Percentiles rank a stretch among this genome's conserved stretches.
phyloP scores from a whole-genome alignment of 768 basidiomycete genomes.

The Ramaria sp. region DNA sequence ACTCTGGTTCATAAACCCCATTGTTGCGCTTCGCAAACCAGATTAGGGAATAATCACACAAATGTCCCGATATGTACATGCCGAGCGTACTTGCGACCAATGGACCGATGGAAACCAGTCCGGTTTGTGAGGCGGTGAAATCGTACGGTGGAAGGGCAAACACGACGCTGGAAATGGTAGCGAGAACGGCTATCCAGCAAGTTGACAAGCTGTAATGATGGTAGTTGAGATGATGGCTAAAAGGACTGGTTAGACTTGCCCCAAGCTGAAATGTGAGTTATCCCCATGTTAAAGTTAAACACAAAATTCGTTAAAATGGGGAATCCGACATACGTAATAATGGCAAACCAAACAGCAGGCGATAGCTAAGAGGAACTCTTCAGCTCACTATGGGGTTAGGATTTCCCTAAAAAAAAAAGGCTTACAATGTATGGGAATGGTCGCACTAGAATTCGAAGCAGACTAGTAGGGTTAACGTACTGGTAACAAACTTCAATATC shows the following conservation, averaged over 20 bases:
- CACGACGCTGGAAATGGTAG: conserved; percentile 8
- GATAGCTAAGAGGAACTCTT: neutral
- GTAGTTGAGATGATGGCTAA: neutral
- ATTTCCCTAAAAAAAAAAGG: neutral
- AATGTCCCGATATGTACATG: conserved; percentile 10
- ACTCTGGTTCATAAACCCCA: conserved; percentile 40
- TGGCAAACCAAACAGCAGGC: conserved; percentile 3
- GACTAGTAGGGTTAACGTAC: conserved; percentile 19
- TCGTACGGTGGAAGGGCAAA: conserved; percentile 11
- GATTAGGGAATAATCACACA: neutral
- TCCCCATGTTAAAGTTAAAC: neutral
- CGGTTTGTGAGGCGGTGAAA: conserved; percentile 11
- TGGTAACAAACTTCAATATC: neutral
- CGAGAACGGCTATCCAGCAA: conserved; percentile 10
- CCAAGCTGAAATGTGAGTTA: neutral
- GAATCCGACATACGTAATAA: neutral
- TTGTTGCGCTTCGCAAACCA: neutral
- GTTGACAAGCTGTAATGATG: conserved; percentile 4
- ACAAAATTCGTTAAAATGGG: no score
- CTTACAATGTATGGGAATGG: conserved; percentile 35
- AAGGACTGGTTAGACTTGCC: neutral
- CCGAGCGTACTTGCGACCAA: conserved; percentile 11
- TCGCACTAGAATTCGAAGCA: conserved; percentile 27
- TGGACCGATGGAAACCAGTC: conserved; percentile 14
- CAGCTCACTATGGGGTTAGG: neutral